phyloP scores from a whole-genome alignment of 371 early-diverging fungal species.

The Apophysomyces trapeziformis region DNA sequence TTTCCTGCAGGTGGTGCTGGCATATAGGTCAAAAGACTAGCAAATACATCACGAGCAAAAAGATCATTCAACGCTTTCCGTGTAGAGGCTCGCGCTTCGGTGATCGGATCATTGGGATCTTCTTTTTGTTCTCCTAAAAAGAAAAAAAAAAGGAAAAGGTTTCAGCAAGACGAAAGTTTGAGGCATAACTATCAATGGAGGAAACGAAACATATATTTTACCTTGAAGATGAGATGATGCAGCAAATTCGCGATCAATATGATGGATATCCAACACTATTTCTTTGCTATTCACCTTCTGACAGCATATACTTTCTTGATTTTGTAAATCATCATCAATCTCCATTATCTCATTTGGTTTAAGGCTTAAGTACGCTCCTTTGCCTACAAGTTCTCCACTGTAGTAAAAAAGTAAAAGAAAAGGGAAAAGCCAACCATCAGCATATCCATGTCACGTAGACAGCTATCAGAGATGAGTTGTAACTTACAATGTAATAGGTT shows the following conservation, averaged over 20 bases:
- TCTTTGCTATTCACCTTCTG: background rate
- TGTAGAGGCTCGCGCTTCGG: background rate
- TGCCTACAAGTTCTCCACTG: background rate
- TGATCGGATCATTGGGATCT: background rate
- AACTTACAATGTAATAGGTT: constrained; percentile 1
- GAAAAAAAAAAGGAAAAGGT: too few species aligned
- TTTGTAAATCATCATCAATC: background rate
- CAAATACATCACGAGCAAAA: background rate
- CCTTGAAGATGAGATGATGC: background rate
- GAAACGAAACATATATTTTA: too few species aligned
- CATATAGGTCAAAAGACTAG: background rate
- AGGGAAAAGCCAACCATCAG: too few species aligned
- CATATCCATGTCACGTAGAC: too few species aligned
- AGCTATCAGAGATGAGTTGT: too few species aligned
- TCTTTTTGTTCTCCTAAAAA: too few species aligned
- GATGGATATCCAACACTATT: background rate
- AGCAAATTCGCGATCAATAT: background rate
- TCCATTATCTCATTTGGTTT: background rate
- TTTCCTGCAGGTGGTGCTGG: background rate
- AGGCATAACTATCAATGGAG: too few species aligned
- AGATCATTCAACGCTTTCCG: background rate
- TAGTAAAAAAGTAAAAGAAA: background rate
- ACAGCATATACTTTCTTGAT: background rate
- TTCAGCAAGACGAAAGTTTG: too few species aligned
- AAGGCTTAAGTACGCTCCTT: background rate